Evolutionary conservation across 805 yeast genomes (phyloP), one percentile per base, ranked within the genome.

Genomic region (Teunomyces stri): DNA sequence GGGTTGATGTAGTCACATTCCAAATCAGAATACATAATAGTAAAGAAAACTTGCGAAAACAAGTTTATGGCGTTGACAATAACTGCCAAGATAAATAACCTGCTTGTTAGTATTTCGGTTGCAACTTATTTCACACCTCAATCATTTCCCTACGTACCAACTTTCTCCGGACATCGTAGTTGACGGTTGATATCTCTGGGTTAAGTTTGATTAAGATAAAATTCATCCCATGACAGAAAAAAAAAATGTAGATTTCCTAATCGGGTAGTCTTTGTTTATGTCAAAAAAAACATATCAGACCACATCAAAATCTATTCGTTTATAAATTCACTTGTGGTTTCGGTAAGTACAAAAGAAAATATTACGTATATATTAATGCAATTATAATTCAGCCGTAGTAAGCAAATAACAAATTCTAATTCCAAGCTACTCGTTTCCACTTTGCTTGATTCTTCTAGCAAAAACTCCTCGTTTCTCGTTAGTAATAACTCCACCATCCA

Each of bases 1-100:
- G 98, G 98, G 69, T 92, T 94, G 73, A 92, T 91, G 76, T 92
- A 94, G 69, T 94, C 99, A 62, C 91, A 84, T 70, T 89, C 98
- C 68, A 91, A 78, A 70, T 91, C 98, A 55, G 96, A 87, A 75
- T 87, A 92, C 85, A 90, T 84, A 70, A 91, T 90, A 43, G 97
- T 89, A 79, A 91, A 91, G 69, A 87, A 94, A 47, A 91, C 97
- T 74, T 91, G 97, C 34, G 87, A 76, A 64, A 92, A 90, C 70
- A 92, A 76, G 77, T 87, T 89, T 58, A 87, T 80, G 50, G 96
- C 94, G 70, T 92, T 92, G 53, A 85, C 77, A 50, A 91, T 64
- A 38, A 91, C 96, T 7, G 96, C 89, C 57, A 82, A 72, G 51
- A 86, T 84, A 65, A 85, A 86, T 56, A 84, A 74, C 72, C 85